Evolutionary conservation across 2,329 filamentous ascomycete species (phyloP), one percentile per base, ranked within the genome.

Genomic region (Cryoendolithus antarcticus): DNA sequence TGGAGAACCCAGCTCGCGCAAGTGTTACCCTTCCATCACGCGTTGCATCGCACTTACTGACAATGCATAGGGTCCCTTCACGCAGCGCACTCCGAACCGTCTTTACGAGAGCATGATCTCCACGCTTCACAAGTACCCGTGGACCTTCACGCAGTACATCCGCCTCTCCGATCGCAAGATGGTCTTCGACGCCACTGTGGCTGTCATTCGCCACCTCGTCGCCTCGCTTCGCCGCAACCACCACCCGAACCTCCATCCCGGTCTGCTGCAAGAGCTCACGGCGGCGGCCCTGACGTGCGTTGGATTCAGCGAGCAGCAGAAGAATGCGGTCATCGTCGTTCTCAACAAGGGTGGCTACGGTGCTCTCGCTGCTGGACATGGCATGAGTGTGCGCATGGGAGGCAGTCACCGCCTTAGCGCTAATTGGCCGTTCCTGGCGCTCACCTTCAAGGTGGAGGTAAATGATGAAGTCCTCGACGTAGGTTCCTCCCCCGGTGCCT

Each of bases 81-180:
- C 62, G 21, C 53, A 52, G 30, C 70, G 70, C 52, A 68, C 63
- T 36, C 65, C 62, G 24, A 66, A 71, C 49, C 67, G 70, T n/a
- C 62, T 65, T 10, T 74, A 69, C 48, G 71, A 74, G 52, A 60
- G 59, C 10, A 62, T 68, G 37, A 69, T 72, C 42, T 68, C 63
- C 37, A 70, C 66, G 3, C 54, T 73, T 11, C 61, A 65, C 55
- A 74, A 72, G 65, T 73, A 67, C 43, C 70, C 70, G 3, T 73
- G 69, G 69, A 61, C 60, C 34, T 62, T 63, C 4, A 52, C 57
- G 8, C 48, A 58, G 9, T 48, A 65, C 42, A 67, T 71, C 50
- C 67, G 61, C 1, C 50, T 74, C 13, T 52, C 57, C 32, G 64
- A 70, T 41, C 66, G 68, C 35, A 64, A 66, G 39, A 44, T 53